These are phyloP conservation scores for Amaranthus hypochondriacus DNA, from an alignment of 148 eudicot species.

Conservation along the genomic window DNA sequence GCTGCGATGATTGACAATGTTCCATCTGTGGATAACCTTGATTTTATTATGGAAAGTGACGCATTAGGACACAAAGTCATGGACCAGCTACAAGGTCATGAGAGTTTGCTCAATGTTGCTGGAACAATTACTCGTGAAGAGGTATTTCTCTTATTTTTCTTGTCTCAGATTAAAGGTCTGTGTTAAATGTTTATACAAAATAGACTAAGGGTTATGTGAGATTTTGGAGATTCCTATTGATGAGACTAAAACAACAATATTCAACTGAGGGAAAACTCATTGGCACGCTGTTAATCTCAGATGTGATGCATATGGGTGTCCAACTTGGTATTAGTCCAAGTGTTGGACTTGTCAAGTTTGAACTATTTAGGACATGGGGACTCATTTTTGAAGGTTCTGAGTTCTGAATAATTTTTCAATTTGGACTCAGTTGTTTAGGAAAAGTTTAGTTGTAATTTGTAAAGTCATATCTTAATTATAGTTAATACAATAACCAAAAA, in stretches of 20 bases:
- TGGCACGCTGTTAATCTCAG: not conserved
- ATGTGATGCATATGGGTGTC: too few relatives aligned
- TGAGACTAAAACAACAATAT: not conserved
- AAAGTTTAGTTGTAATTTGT: too few relatives aligned
- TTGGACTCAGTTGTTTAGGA: too few relatives aligned
- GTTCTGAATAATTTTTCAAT: too few relatives aligned
- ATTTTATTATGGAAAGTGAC: slow-evolving; percentile 95
- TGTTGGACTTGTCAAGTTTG: too few relatives aligned
- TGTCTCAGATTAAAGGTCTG: not conserved
- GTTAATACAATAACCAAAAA: too few relatives aligned
- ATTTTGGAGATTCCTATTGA: not conserved
- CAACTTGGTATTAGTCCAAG: too few relatives aligned
- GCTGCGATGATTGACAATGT: slow-evolving; percentile 99
- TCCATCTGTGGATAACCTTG: slow-evolving; percentile 91
- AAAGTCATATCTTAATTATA: too few relatives aligned
- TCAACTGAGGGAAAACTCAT: not conserved
- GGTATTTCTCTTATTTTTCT: slow-evolving; percentile 36
- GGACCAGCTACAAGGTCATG: slow-evolving; percentile 98
- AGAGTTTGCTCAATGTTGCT: slow-evolving; percentile 84
- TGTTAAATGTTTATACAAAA: not conserved
- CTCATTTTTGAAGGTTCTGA: too few relatives aligned
- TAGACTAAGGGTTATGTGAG: not conserved
- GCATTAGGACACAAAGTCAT: slow-evolving; percentile 93
- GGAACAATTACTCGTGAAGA: slow-evolving; percentile 92
- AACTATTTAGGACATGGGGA: too few relatives aligned